Evolutionary conservation across 2,329 filamentous ascomycete genomes (phyloP), one percentile per base, ranked within the genome.

Genomic region (Colletotrichum caudatum): DNA sequence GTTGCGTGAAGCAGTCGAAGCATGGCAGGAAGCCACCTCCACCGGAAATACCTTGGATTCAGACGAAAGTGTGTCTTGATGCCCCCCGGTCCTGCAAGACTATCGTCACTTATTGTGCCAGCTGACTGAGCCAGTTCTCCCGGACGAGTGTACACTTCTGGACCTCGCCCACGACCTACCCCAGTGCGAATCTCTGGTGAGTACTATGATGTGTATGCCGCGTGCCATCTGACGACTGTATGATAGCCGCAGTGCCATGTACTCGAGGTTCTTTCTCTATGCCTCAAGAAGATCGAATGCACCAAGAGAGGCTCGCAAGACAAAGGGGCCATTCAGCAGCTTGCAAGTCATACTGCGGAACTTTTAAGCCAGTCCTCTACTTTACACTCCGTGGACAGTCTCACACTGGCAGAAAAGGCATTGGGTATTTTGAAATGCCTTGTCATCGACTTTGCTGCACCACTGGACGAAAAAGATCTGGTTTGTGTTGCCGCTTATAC

Each of bases 401-500:
- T 20, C n/a, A 33, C 64, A n/a, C 20, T 35, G 23, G 56, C 48
- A 8, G 67, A 66, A 12, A 39, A 50, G 23, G 33, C 58, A 3
- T 35, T 70, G 16, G 26, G n/a, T 8, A 18, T 70, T 35, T 50
- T 70, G 26, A 46, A 23, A 14, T 41, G n/a, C 26, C 63, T 70
- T 41, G 56, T 50, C 20, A 8, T 66, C 26, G 5, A 39, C 9
- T 62, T 67, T 59, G 58, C 57, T 41, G 33, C 23, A 18, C 3
- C n/a, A 9, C 33, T 71, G 12, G 74, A 74, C 23, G 56, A 65
- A 51, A 67, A 73, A 39, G 72, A 58, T 8, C 77, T 85, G 5
- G 64, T 84, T 29, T 75, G 74, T 44, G 44, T 82, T 16, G 75
- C 78, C 20, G 77, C 81, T 3, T 78, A 80, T 60, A 80, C 78